Percentiles rank a stretch among this genome's conserved stretches.
These are phyloP conservation scores for Oryza punctata DNA, from an alignment of 176 grass and related monocot species.

Conservation along the genomic window DNA sequence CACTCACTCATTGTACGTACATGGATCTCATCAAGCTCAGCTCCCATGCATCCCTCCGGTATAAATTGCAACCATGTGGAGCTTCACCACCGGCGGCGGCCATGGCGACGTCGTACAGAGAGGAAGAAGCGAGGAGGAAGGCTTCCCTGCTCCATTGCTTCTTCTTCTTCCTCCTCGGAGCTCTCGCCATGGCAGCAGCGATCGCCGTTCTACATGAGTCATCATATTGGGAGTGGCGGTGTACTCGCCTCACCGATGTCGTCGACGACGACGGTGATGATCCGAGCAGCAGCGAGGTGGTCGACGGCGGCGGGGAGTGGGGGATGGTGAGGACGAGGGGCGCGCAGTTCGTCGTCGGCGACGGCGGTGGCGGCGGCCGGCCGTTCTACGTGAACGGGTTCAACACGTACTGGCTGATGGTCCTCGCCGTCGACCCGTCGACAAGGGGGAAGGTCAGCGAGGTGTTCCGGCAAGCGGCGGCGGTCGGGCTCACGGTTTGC, in stretches of 20 bases:
- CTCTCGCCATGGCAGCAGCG: neutral
- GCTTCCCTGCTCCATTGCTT: neutral
- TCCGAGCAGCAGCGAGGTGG: neutral
- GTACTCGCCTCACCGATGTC: neutral
- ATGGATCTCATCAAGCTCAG: neutral
- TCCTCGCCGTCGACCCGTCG: conserved; percentile 62
- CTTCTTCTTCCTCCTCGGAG: neutral
- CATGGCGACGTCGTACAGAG: neutral
- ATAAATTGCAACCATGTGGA: neutral
- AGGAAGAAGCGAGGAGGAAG: conserved; percentile 11
- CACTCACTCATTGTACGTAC: neutral
- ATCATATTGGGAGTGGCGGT: neutral
- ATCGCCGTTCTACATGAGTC: neutral
- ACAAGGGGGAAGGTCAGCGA: conserved; percentile 66
- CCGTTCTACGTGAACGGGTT: conserved; percentile 84
- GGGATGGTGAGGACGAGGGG: conserved; percentile 54
- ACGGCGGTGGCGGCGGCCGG: too few species aligned
- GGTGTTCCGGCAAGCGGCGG: conserved; percentile 58
- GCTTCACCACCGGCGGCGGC: too few species aligned
- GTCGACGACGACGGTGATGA: too few species aligned
- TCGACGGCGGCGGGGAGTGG: conserved; percentile 40
- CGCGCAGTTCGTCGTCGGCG: conserved; percentile 51
- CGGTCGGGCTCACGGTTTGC: conserved; percentile 64
- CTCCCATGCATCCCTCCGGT: neutral
- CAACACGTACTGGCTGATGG: conserved; percentile 82